Percentiles rank a stretch among this genome's conserved stretches.
Evolutionary conservation across 345 rosid genomes (phyloP).

Genomic region (Ailanthus altissimus): DNA sequence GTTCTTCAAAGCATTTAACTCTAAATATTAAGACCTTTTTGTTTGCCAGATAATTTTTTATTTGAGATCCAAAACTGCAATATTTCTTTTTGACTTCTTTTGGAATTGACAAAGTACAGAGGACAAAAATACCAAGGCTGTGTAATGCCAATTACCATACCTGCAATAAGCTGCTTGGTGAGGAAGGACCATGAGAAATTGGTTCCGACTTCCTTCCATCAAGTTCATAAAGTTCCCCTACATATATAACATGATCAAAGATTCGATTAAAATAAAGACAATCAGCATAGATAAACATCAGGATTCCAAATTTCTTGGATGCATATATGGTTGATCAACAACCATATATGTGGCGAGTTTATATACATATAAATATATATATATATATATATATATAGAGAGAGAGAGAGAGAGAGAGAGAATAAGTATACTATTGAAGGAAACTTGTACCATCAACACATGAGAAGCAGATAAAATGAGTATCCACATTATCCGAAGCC

Average conservation of each 20-base stretch:
- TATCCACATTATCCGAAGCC: conserved; percentile 68
- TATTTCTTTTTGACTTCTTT: background rate
- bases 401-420: background rate
- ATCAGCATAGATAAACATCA: conserved; percentile 1
- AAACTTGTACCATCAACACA: conserved; percentile 68
- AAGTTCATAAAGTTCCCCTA: conserved; percentile 87
- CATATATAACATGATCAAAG: conserved; percentile 10
- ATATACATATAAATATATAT: no score
- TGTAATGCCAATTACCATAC: conserved; percentile 32
- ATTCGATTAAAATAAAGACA: background rate
- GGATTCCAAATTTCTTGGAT: background rate
- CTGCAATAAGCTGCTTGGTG: conserved; percentile 69
- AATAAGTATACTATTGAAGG: background rate
- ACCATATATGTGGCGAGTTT: no score
- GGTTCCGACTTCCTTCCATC: conserved; percentile 90
- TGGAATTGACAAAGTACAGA: background rate
- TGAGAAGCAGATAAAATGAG: conserved; percentile 85
- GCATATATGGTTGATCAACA: background rate
- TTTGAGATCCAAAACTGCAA: background rate
- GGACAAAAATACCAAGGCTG: background rate
- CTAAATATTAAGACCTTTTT: background rate
- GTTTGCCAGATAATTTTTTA: background rate
- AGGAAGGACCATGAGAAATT: conserved; percentile 70
- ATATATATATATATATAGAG: no score
- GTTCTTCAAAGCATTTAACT: background rate